These are phyloP conservation scores for Trametes villosa DNA, from an alignment of 768 basidiomycete genomes.

Conservation along the genomic window DNA sequence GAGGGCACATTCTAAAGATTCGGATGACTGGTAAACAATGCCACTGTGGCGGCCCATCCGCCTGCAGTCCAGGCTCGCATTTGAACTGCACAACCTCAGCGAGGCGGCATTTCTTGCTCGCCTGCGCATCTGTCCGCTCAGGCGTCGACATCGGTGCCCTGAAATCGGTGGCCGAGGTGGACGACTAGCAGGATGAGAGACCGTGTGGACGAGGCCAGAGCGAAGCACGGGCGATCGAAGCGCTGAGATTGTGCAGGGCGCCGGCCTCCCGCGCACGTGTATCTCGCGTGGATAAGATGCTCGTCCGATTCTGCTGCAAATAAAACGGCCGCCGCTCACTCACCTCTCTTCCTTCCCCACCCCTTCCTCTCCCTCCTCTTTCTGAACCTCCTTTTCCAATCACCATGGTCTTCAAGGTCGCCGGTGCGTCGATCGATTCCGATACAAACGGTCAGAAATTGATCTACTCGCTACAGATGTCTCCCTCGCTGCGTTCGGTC, in stretches of 20 bases:
- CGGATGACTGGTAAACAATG: conserved; percentile 78
- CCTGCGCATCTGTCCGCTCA: background rate
- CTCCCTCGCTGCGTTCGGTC: conserved; percentile 98
- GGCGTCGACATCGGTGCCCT: background rate
- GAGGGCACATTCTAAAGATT: conserved; percentile 69
- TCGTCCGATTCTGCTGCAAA: conserved; percentile 22
- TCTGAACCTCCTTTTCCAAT: conserved; percentile 20
- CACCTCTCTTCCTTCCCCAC: conserved; percentile 25
- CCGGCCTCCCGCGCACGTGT: conserved; percentile 12
- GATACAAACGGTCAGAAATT: background rate
- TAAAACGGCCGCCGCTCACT: conserved; percentile 29
- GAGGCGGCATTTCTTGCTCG: conserved; percentile 53
- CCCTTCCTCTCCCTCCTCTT: conserved; percentile 34
- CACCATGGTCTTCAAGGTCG: conserved; percentile 87
- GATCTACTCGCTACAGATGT: conserved; percentile 56
- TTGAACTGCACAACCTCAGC: conserved; percentile 75
- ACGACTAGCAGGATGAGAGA: too few species aligned
- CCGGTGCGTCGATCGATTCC: conserved; percentile 53
- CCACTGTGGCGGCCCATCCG: conserved; percentile 36
- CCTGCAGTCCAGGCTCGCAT: conserved; percentile 50
- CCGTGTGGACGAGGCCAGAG: background rate
- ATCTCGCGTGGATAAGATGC: conserved; percentile 24
- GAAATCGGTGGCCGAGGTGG: background rate
- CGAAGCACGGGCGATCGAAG: too few species aligned
- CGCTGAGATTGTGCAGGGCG: background rate